Evolutionary conservation across 2,329 filamentous ascomycete genomes (phyloP).

Genomic region (Pseudogymnoascus sp.): DNA sequence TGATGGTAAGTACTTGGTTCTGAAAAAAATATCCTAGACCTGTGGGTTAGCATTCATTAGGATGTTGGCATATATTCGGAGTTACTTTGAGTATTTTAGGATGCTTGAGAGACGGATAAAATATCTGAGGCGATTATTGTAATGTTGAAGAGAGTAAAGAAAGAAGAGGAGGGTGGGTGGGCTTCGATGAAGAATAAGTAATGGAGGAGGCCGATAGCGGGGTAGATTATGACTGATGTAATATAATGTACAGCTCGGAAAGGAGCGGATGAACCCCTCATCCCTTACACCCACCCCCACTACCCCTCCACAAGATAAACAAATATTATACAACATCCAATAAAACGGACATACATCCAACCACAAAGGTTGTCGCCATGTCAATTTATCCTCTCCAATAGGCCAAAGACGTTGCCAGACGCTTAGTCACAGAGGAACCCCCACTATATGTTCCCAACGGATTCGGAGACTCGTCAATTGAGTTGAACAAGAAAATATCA

Average conservation of each 20-base stretch:
- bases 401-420: background rate
- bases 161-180: background rate
- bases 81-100: background rate
- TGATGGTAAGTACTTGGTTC: conserved; percentile 21
- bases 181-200: conserved; percentile 6
- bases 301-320: background rate
- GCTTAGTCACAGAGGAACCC: background rate
- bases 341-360: background rate
- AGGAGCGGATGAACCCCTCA: conserved; percentile 7
- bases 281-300: background rate
- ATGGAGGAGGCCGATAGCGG: conserved; percentile 2
- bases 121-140: background rate
- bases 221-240: conserved; percentile 8
- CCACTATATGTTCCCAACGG: background rate
- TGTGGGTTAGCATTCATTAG: background rate
- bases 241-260: background rate
- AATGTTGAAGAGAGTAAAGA: background rate
- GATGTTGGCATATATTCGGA: background rate
- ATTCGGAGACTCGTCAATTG: background rate
- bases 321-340: background rate
- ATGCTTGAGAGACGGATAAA: background rate
- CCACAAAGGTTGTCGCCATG: background rate
- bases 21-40: conserved; percentile 6
- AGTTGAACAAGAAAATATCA: background rate
- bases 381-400: background rate